phyloP scores from a whole-genome alignment of 345 rosid species.

The Cardamine occulta region DNA sequence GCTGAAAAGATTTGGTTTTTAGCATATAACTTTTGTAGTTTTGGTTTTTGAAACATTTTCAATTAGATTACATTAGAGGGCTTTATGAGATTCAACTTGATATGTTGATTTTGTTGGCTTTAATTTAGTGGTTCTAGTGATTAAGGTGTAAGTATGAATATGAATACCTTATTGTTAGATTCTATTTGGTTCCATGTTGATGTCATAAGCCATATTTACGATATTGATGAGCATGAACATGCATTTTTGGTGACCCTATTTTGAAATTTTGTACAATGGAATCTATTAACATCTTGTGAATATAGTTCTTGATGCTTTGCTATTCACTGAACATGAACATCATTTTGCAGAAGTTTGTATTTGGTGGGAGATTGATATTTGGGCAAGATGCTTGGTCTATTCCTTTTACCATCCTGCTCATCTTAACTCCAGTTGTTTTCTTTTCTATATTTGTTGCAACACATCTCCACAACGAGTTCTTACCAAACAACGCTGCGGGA shows the following conservation, averaged over 20 bases:
- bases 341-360: conserved; percentile 66
- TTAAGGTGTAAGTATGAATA: background rate
- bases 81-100: background rate
- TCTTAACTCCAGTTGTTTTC: conserved; percentile 66
- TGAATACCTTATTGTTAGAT: background rate
- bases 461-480: conserved; percentile 83
- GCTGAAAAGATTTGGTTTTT: background rate
- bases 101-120: background rate
- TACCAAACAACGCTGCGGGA: conserved; percentile 64
- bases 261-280: background rate
- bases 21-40: background rate
- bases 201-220: background rate
- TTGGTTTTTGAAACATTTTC: background rate
- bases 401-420: conserved; percentile 72
- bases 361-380: conserved; percentile 91
- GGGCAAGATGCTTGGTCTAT: conserved; percentile 95
- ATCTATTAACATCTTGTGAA: background rate
- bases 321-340: background rate
- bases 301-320: background rate
- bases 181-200: background rate
- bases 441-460: conserved; percentile 86
- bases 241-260: background rate
- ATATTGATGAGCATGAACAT: background rate
- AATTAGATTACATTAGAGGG: background rate
- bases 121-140: background rate